A percentile compares a stretch with the other conserved stretches of the same genome.
Evolutionary conservation across 371 early-diverging fungal genomes (phyloP).

Genomic region (Saksenaea vasiformis): DNA sequence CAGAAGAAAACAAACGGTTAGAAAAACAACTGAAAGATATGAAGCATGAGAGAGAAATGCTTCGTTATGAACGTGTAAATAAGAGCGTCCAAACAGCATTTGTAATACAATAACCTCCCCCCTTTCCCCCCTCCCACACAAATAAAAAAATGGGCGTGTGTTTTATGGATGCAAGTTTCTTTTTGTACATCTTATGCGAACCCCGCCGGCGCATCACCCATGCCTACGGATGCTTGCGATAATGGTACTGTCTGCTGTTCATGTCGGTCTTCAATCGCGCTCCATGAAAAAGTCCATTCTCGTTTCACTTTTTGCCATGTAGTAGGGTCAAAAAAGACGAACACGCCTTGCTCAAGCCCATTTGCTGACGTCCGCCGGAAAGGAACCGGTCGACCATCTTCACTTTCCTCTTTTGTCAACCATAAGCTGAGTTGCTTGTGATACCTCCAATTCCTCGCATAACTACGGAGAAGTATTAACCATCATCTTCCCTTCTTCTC

Average conservation of each 20-base stretch:
- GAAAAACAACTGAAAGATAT: conserved; percentile 56
- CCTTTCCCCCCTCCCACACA: too few species aligned
- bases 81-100: conserved; percentile 50
- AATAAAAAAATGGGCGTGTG: background rate
- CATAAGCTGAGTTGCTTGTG: conserved; percentile 85
- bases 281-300: conserved; percentile 79
- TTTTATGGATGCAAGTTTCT: background rate
- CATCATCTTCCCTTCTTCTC: background rate
- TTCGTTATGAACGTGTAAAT: conserved; percentile 49
- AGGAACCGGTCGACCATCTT: conserved; percentile 30
- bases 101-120: too few species aligned
- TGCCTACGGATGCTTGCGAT: conserved; percentile 8
- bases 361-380: conserved; percentile 41
- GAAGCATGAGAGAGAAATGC: conserved; percentile 56
- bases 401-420: conserved; percentile 69
- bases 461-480: conserved; percentile 24
- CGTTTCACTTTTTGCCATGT: conserved; percentile 82
- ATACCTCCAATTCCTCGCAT: conserved; percentile 86
- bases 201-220: background rate
- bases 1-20: conserved; percentile 51
- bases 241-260: conserved; percentile 13
- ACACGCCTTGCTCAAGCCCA: conserved; percentile 75
- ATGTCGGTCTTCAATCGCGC: conserved; percentile 79
- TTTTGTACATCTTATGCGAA: conserved; percentile 2
- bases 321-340: conserved; percentile 82